phyloP scores from a whole-genome alignment of 2,329 filamentous ascomycete genomes.

The Anisogramma anomala region DNA sequence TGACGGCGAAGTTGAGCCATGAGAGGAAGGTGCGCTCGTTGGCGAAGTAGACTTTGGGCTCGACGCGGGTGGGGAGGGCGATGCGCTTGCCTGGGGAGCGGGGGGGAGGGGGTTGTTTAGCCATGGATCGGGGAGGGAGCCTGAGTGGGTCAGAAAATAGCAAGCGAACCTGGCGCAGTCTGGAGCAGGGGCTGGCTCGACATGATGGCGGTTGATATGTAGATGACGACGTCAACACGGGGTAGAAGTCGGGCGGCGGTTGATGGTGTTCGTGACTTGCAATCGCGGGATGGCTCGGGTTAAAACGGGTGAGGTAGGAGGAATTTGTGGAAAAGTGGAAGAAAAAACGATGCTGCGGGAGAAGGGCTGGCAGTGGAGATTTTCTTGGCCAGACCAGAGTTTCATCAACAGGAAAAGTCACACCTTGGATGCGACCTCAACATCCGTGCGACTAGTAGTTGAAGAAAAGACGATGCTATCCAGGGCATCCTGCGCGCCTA shows the following conservation, averaged over 20 bases:
- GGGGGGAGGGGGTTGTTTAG: constrained; percentile 2
- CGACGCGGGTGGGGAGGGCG: constrained; percentile 91
- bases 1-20: constrained; percentile 99
- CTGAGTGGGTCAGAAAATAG: not conserved
- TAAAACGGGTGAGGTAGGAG: too few relatives aligned
- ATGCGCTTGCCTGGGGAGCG: constrained; percentile 75
- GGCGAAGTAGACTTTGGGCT: constrained; percentile 99
- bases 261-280: not conserved
- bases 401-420: too few relatives aligned
- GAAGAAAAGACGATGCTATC: too few relatives aligned
- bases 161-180: constrained; percentile 66
- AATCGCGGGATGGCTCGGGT: too few relatives aligned
- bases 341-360: constrained; percentile 1
- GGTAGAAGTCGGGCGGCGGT: not conserved
- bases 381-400: too few relatives aligned
- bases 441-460: too few relatives aligned
- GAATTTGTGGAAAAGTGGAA: not conserved
- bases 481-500: too few relatives aligned
- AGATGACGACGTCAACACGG: not conserved
- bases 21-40: constrained; percentile 98
- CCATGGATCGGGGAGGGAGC: not conserved
- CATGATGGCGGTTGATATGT: constrained; percentile 44
- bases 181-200: constrained; percentile 94
- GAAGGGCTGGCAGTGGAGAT: too few relatives aligned
- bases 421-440: too few relatives aligned